These are phyloP conservation scores for Ceriops decandra DNA, from an alignment of 345 rosid genomes.

Conservation along the genomic window DNA sequence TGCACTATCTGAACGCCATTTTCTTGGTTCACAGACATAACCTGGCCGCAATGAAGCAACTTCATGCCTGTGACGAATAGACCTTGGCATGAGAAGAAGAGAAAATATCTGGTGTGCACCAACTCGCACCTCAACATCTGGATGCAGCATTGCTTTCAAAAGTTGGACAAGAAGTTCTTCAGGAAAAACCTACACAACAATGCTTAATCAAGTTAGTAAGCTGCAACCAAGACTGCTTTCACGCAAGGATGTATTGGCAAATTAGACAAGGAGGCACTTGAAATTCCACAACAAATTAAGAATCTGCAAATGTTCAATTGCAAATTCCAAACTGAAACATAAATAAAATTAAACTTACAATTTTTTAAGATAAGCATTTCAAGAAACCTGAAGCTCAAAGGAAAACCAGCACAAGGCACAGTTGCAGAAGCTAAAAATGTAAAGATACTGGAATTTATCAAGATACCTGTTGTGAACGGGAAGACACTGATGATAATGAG, in stretches of 20 bases:
- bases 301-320: neutral
- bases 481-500: conserved; percentile 54
- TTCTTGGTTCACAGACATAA: conserved; percentile 55
- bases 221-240: conserved; percentile 1
- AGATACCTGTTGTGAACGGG: conserved; percentile 57
- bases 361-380: too few species aligned
- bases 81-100: conserved; percentile 65
- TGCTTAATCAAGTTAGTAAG: conserved; percentile 9
- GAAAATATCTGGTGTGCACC: conserved; percentile 89
- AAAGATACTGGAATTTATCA: neutral
- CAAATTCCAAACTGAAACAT: neutral
- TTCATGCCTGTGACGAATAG: conserved; percentile 43
- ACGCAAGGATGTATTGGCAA: neutral
- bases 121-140: conserved; percentile 76
- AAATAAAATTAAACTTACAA: too few species aligned
- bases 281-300: neutral
- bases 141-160: conserved; percentile 80
- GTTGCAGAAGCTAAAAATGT: conserved; percentile 1
- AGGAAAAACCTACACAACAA: conserved; percentile 59
- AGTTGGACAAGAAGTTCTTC: conserved; percentile 78
- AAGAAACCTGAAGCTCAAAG: neutral
- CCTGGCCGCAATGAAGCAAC: conserved; percentile 55
- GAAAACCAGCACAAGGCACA: neutral
- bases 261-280: too few species aligned
- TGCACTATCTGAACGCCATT: conserved; percentile 58